Conservation (phyloP, 2,329 filamentous ascomycete genomes). For the Sporothrix euskadiensis region DNA sequence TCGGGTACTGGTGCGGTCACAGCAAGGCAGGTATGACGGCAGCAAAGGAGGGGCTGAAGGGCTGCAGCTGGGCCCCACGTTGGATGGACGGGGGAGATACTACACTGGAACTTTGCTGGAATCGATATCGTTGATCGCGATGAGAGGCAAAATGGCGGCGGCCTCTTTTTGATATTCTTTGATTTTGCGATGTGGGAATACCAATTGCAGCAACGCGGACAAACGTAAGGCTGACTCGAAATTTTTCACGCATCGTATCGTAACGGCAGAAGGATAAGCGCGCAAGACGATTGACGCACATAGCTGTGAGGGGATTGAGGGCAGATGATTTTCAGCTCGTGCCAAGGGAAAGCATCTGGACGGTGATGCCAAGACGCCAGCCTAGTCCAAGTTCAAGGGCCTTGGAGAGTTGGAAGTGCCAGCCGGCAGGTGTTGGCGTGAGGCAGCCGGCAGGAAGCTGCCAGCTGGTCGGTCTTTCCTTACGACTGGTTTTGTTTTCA, state of each 20-base stretch:
- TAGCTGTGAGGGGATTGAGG: neutral
- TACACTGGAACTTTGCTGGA: neutral
- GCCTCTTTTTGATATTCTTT: conserved; percentile 12
- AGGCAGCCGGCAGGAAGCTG: conserved; percentile 11
- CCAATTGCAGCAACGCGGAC: neutral
- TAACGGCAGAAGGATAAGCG: neutral
- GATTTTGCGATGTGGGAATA: neutral
- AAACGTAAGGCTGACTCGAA: conserved; percentile 15
- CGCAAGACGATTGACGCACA: neutral
- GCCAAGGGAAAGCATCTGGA: conserved; percentile 22
- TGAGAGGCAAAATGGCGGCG: neutral
- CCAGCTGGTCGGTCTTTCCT: conserved; percentile 16
- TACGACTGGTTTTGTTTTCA: neutral
- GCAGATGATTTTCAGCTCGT: conserved; percentile 7
- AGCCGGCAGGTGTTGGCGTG: conserved; percentile 12
- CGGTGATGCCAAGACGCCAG: conserved; percentile 15
- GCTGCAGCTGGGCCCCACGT: conserved; percentile 23
- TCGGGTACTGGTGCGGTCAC: neutral
- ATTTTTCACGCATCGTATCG: neutral
- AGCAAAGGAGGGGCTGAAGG: conserved; percentile 26
- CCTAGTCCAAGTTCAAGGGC: neutral
- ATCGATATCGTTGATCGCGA: conserved; percentile 1
- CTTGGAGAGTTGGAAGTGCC: neutral
- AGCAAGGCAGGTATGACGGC: neutral
- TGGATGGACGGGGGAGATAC: conserved; percentile 16